A percentile compares a stretch with the other conserved stretches of the same genome.
Evolutionary conservation across 345 rosid species (phyloP).

Genomic region (Hevea brasiliensis): DNA sequence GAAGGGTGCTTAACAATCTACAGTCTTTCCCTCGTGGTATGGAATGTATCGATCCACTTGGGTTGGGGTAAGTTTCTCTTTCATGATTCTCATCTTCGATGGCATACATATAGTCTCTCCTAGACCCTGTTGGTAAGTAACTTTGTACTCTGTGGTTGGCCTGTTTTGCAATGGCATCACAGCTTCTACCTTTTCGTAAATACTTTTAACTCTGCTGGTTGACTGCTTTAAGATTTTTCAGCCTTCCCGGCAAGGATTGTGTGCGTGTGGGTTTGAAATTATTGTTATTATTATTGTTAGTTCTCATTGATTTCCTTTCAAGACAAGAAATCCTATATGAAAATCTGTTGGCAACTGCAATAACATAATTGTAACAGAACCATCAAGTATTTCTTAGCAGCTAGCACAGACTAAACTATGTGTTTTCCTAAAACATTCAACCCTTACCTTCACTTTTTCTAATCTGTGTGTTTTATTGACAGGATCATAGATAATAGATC

Average conservation of each 20-base stretch:
- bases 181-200: background rate
- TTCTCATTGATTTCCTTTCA: conserved; percentile 4
- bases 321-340: background rate
- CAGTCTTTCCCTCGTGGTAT: conserved; percentile 90
- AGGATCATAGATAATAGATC: conserved; percentile 92
- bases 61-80: conserved; percentile 66
- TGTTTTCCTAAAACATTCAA: background rate
- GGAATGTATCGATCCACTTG: conserved; percentile 96
- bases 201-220: background rate
- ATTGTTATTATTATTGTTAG: too few relatives aligned
- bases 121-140: background rate
- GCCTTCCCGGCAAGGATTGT: background rate
- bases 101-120: background rate
- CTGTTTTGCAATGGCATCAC: background rate
- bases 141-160: background rate
- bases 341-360: background rate
- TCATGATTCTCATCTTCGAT: background rate
- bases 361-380: background rate
- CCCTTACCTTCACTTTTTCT: conserved; percentile 13
- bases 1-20: conserved; percentile 55
- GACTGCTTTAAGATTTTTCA: conserved; percentile 8
- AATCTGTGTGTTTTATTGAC: conserved; percentile 21
- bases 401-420: background rate
- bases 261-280: conserved; percentile 17
- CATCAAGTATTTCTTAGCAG: background rate